Evolutionary conservation across 768 basidiomycete species (phyloP), one percentile per base, ranked within the genome.

Genomic region (Kockovaella imperatae): DNA sequence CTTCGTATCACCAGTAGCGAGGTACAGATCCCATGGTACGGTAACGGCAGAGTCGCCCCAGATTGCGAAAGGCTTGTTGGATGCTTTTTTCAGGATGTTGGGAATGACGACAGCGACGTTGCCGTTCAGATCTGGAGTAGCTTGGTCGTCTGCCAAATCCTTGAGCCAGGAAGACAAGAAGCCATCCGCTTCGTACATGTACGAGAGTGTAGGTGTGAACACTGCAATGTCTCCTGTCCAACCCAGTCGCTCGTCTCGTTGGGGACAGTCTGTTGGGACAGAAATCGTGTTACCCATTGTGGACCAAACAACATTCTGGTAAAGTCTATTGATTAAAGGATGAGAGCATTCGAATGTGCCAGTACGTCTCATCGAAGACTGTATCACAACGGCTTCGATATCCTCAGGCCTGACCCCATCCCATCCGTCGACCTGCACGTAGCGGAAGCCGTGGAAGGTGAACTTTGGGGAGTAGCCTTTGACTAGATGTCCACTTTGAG

Each of bases 191-290:
- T 69, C 52, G 49, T 46, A 69, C 3, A 69, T 45, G 49, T 49
- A 69, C 14, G 47, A 54, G 10, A 64, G 63, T 11, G 68, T 67
- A 10, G 53, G 46, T 7, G 63, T 57, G 51, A 67, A 69, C 4
- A 64, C 64, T 40, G 67, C 65, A 14, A 69, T 53, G 42, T 69
- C 68, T 14, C 68, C 68, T 2, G 68, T 69, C 68, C 68, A 69
- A 17, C 68, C 68, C 14, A 69, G 54, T 24, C 68, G 54, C 42
- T 69, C 68, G 47, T 69, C 65, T 5, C 68, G 60, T 51, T 69
- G 68, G 15, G 68, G 68, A 50, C 68, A 69, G 41, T 69, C 68
- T 20, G 63, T 69, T 3, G 68, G 68, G 5, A 69, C 45, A 28
- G 52, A 54, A 5, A 67, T 42, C 26, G 60, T 62, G 39, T 67